phyloP scores from a whole-genome alignment of 306 rosid species.

The Rosa persica region DNA sequence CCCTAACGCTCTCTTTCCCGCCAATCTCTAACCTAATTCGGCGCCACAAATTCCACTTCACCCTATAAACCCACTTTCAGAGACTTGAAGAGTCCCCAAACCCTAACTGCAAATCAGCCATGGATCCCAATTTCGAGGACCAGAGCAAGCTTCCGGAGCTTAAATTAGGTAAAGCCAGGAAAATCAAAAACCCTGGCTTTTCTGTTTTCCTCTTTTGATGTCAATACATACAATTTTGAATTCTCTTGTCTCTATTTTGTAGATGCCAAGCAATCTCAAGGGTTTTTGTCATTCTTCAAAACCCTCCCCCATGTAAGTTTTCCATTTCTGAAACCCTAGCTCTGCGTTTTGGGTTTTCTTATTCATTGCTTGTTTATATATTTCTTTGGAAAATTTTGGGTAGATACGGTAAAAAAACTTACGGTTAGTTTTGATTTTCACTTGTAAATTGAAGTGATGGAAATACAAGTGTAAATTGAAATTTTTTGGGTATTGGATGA shows the following conservation, averaged over 20 bases:
- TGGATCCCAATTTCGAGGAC: slow-evolving; percentile 60
- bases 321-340: slow-evolving; percentile 4
- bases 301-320: slow-evolving; percentile 68
- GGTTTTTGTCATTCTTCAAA: slow-evolving; percentile 91
- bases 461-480: not conserved
- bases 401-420: not conserved
- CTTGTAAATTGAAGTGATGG: too few relatives aligned
- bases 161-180: slow-evolving; percentile 57
- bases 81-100: not conserved
- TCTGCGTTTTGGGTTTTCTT: not conserved
- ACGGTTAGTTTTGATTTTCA: too few relatives aligned
- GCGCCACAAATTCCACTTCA: slow-evolving; percentile 7
- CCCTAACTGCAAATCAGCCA: slow-evolving; percentile 36
- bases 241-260: slow-evolving; percentile 16
- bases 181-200: slow-evolving; percentile 17
- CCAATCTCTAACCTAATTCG: slow-evolving; percentile 35
- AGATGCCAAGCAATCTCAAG: slow-evolving; percentile 97
- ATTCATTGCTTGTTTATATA: not conserved
- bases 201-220: not conserved
- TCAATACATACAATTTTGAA: slow-evolving; percentile 1
- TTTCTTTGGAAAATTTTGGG: not conserved
- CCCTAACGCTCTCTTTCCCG: slow-evolving; percentile 58
- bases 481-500: not conserved
- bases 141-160: slow-evolving; percentile 83
- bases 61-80: slow-evolving; percentile 11